Base-by-base conservation (phyloP, 108 stramenopile species). In the Skeletonema potamos region DNA sequence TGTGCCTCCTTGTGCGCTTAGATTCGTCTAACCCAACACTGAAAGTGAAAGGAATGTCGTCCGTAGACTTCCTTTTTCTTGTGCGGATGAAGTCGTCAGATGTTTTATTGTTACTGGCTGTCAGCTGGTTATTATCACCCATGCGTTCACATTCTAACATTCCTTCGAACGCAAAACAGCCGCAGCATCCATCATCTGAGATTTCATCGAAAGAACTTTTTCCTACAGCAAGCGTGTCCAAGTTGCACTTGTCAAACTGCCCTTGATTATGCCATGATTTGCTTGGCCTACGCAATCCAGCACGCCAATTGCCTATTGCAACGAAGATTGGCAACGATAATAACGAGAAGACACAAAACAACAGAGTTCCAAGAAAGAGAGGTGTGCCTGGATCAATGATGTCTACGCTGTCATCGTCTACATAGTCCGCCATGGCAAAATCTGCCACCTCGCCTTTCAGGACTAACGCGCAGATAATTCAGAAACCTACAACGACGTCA, bases 301-400 rank as follows among this genome's bases (percentile, higher is more conserved):
- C 59, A 18, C 71, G 62, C n/a, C 34, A 8, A 43, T 72, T 57
- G 11, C 71, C 71, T 6, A 63, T 34, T 7, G 26, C 41, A 10
- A 72, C 62, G 24, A 72, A 36, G 27, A 72, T 41, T 0, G 71
- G 71, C 4, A 72, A 5, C 10, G 34, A 8, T 15, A 62, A 7
- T 18, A 43, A 22, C 17, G 62, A 72, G 5, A 27, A 10, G 27
- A 56, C 26, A 36, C 62, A 63, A 43, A 72, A 72, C 22, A 29
- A 5, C 1, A 51, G 12, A 0, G 62, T 64, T 13, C 44, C 61
- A 0, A 72, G 54, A 27, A 72, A 64, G 6, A 72, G 27, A 43
- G 71, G 29, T 62, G 61, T 22, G 10, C 71, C 71, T 30, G 71
- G 71, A 44, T 72, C 34, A 10, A 72, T 33, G 15, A 62, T 72